phyloP scores from a whole-genome alignment of 768 basidiomycete genomes.

The Rhodocollybia butyracea region DNA sequence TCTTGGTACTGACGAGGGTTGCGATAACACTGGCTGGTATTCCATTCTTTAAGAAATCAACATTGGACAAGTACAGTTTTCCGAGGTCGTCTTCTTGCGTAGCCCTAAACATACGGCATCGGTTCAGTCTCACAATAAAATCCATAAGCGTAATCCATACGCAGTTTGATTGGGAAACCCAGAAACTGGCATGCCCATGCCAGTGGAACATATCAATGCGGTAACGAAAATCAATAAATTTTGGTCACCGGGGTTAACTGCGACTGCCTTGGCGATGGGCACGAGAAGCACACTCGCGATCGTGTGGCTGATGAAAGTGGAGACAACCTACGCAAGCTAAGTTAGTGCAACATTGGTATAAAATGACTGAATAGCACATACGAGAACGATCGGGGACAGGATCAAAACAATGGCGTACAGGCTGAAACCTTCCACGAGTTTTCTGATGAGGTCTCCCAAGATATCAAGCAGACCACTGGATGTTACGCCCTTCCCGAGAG shows the following conservation, averaged over 20 bases:
- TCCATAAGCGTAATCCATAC: no score
- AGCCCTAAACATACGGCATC: constrained; percentile 56
- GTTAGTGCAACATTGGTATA: neutral
- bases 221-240: constrained; percentile 93
- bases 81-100: constrained; percentile 96
- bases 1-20: constrained; percentile 54
- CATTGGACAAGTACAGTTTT: constrained; percentile 76
- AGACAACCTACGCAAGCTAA: constrained; percentile 53
- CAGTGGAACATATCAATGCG: constrained; percentile 87
- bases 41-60: constrained; percentile 92
- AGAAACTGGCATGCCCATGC: constrained; percentile 98
- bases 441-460: constrained; percentile 61
- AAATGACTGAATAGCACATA: constrained; percentile 31
- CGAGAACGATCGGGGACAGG: constrained; percentile 67
- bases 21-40: constrained; percentile 93
- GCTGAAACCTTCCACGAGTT: constrained; percentile 55
- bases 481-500: constrained; percentile 89
- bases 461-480: constrained; percentile 84
- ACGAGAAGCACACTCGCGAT: constrained; percentile 97
- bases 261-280: constrained; percentile 91
- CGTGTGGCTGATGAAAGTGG: constrained; percentile 97
- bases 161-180: constrained; percentile 99
- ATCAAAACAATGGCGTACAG: constrained; percentile 72
- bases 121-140: neutral
- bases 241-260: constrained; percentile 66